These are phyloP conservation scores for Entomortierella chlamydospora DNA, from an alignment of 192 early-diverging fungal species.

Conservation along the genomic window DNA sequence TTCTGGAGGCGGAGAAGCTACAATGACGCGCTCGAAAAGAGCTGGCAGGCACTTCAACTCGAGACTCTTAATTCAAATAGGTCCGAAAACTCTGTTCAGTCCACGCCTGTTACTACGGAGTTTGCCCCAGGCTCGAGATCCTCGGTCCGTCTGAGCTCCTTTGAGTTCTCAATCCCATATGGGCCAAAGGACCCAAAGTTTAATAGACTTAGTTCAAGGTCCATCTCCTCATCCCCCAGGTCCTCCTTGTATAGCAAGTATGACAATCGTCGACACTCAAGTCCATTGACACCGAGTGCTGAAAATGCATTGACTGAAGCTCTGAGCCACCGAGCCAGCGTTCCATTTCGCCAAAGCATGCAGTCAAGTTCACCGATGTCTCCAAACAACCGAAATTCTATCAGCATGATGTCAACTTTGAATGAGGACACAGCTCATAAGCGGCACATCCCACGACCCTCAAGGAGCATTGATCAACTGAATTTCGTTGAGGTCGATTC, in stretches of 20 bases:
- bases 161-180: constrained; percentile 32
- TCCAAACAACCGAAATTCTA: constrained; percentile 9
- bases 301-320: constrained; percentile 17
- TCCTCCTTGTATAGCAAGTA: background rate
- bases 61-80: background rate
- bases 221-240: background rate
- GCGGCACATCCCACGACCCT: background rate
- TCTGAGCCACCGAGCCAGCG: constrained; percentile 9
- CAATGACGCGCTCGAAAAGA: constrained; percentile 29
- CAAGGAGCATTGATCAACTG: background rate
- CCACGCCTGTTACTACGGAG: constrained; percentile 12
- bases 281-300: constrained; percentile 27
- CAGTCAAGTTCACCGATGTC: background rate
- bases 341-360: constrained; percentile 24
- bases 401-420: constrained; percentile 21
- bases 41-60: constrained; percentile 21
- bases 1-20: constrained; percentile 45
- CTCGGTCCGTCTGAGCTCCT: constrained; percentile 21
- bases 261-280: constrained; percentile 24
- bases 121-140: constrained; percentile 1
- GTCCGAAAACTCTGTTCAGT: constrained; percentile 15
- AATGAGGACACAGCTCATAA: constrained; percentile 10
- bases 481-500: background rate
- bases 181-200: constrained; percentile 4
- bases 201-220: constrained; percentile 8